Evolutionary conservation across 2,329 filamentous ascomycete genomes (phyloP), one percentile per base, ranked within the genome.

Genomic region (Clonostachys chloroleuca): DNA sequence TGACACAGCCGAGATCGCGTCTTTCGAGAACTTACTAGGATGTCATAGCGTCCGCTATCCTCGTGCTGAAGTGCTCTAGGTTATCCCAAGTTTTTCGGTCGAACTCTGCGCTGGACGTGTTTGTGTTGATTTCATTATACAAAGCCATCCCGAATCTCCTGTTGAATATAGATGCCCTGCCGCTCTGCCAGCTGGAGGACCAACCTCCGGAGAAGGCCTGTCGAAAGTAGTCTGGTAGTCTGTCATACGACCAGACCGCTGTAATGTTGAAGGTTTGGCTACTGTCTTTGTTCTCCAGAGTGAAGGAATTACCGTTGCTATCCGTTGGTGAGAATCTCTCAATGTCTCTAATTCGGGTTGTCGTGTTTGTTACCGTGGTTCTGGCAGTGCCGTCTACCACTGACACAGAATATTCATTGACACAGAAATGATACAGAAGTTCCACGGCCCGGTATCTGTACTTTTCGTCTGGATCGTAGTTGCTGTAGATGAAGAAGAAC

Each of bases 371-470:
- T 1, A 24, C 17, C 2, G 43, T 34, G 14, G 35, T 48, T 42
- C 13, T 42, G 12, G 36, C 40, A 13, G 9, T 36, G 18, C 41
- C 51, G 20, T 43, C 43, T n/a, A 17, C 16, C 3, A 53, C 44
- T 2, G 43, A 46, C 12, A 53, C 42, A 6, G 48, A 43, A 13
- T 51, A 51, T 3, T 47, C 50, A 14, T 49, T 43, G 9, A 52
- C 47, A 43, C 53, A 53, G 16, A 52, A 45, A n/a, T 54, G 49
- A 16, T 47, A 47, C 6, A 54, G 43, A 1, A 51, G 18, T 37
- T 54, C 52, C 5, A 42, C 40, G 7, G 53, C 53, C 12, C 47
- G 45, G 16, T 47, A 44, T 6, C 42, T 37, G 24, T 41, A 39
- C 16, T 34, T 36, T 16, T 42, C 40, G 9, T 36, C 16, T 12